Percentiles rank a stretch among this genome's conserved stretches.
phyloP scores from a whole-genome alignment of 768 basidiomycete species.

The Cytidiella melzeri region DNA sequence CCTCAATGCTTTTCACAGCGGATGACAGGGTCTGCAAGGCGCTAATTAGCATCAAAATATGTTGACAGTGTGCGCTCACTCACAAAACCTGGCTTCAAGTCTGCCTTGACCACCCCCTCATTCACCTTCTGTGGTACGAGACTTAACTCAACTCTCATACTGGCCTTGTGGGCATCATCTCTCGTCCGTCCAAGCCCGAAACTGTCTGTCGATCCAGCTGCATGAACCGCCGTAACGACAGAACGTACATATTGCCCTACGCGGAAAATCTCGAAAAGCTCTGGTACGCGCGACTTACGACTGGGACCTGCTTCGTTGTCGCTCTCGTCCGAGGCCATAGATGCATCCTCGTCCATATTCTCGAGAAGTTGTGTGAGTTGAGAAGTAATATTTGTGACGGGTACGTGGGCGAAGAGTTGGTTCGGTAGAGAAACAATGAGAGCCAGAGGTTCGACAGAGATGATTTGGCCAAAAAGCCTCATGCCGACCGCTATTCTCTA shows the following conservation, averaged over 20 bases:
- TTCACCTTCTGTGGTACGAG: slow-evolving; percentile 84
- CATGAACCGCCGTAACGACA: slow-evolving; percentile 63
- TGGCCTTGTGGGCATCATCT: slow-evolving; percentile 61
- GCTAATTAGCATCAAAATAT: slow-evolving; percentile 2
- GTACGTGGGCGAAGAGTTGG: slow-evolving; percentile 89
- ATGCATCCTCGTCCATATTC: slow-evolving; percentile 45
- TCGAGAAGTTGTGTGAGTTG: slow-evolving; percentile 73
- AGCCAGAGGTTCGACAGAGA: slow-evolving; percentile 81
- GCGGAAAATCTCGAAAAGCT: slow-evolving; percentile 67
- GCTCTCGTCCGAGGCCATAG: slow-evolving; percentile 38
- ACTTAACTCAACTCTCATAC: slow-evolving; percentile 79
- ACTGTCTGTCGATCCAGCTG: slow-evolving; percentile 56
- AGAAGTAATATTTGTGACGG: slow-evolving; percentile 85
- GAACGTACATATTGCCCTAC: slow-evolving; percentile 85
- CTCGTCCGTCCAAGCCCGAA: slow-evolving; percentile 54
- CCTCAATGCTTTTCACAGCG: slow-evolving; percentile 80
- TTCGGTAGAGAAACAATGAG: slow-evolving; percentile 93
- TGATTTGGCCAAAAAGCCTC: slow-evolving; percentile 83
- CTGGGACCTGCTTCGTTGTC: slow-evolving; percentile 37
- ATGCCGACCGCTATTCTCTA: slow-evolving; percentile 79
- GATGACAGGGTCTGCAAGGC: slow-evolving; percentile 70
- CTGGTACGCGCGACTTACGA: slow-evolving; percentile 42
- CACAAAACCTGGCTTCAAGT: slow-evolving; percentile 72
- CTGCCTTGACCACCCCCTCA: slow-evolving; percentile 67
- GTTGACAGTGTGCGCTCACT: too few species aligned